Percentiles rank a stretch among this genome's conserved stretches.
Evolutionary conservation across 306 rosid species (phyloP).

Genomic region (Biancaea sappan): DNA sequence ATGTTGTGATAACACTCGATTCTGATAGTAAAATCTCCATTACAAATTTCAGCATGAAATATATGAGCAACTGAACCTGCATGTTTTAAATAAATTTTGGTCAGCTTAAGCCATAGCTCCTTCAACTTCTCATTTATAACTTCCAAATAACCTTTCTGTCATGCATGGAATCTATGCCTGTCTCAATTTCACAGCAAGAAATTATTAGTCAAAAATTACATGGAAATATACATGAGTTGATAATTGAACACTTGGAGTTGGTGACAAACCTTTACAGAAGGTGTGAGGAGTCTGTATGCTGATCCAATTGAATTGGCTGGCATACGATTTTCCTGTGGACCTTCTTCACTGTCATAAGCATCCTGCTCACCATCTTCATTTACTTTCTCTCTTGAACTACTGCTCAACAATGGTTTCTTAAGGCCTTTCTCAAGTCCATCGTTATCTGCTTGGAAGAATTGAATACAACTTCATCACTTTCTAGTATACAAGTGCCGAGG

Average conservation of each 20-base stretch:
- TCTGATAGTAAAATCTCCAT: slow-evolving; percentile 93
- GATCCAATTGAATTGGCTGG: slow-evolving; percentile 73
- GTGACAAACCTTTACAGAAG: slow-evolving; percentile 85
- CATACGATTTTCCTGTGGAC: slow-evolving; percentile 62
- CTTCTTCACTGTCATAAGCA: slow-evolving; percentile 84
- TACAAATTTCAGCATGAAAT: slow-evolving; percentile 95
- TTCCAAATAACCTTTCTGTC: too few species aligned
- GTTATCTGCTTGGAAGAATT: slow-evolving; percentile 34
- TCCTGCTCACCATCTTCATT: slow-evolving; percentile 80
- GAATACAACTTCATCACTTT: slow-evolving; percentile 31
- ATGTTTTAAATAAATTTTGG: slow-evolving; percentile 36
- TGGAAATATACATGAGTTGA: too few species aligned
- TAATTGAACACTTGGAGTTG: neutral
- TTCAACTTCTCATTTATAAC: too few species aligned
- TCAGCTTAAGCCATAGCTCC: too few species aligned
- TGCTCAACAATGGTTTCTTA: slow-evolving; percentile 65
- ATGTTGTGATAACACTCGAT: slow-evolving; percentile 89
- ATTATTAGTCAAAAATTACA: too few species aligned
- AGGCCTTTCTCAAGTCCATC: slow-evolving; percentile 69
- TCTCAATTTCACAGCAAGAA: too few species aligned
- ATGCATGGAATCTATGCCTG: too few species aligned
- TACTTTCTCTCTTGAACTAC: slow-evolving; percentile 52
- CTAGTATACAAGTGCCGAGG: slow-evolving; percentile 11
- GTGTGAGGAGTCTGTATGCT: slow-evolving; percentile 92
- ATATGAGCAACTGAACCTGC: slow-evolving; percentile 92